Base-by-base conservation (phyloP, 192 early-diverging fungal species). In the Rhizophagus prolifer region DNA sequence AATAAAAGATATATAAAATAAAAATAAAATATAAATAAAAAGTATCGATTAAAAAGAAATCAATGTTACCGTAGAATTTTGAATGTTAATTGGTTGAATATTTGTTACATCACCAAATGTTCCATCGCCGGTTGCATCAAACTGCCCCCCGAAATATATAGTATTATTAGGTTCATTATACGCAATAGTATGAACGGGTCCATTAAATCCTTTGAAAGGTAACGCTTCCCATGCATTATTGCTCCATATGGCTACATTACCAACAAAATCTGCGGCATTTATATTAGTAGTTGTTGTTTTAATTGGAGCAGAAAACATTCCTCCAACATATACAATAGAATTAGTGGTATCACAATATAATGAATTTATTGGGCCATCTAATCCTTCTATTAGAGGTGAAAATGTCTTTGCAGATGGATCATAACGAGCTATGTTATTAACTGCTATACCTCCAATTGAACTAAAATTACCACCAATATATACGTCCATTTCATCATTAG, bases 121-220 rank as follows among this genome's bases (percentile, higher is more conserved):
- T 38, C 90, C 92, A 82, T 94, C 90, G 13, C 83, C 78, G 2
- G 93, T 93, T 1, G 86, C 75, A 71, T 89, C 85, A 77, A 94
- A 94, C 34, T 79, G 76, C 6, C 93, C 93, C 46, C 88, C 93
- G 25, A 92, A 91, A 78, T 88, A 91, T 34, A 92, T 78, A 1
- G 85, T 86, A 14, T 81, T 71, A 3, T 80, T 77, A 28, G 88
- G 80, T 25, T 74, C 59, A 44, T 86, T 80, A 47, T 81, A 79
- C 16, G 83, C 71, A 66, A 93, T 91, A 21, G 88, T 85, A 59
- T 84, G 85, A 2, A 94, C 90, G 0, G 89, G 86, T 1, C 91
- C 92, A 68, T 93, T 85, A 41, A 94, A 77, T 2, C 91, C 93
- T 23, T 87, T 87, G 80, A 90, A 93, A 34, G 93, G 89, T 12